These are phyloP conservation scores for Neonectria neomacrospora DNA, from an alignment of 2,329 filamentous ascomycete species.

Conservation along the genomic window DNA sequence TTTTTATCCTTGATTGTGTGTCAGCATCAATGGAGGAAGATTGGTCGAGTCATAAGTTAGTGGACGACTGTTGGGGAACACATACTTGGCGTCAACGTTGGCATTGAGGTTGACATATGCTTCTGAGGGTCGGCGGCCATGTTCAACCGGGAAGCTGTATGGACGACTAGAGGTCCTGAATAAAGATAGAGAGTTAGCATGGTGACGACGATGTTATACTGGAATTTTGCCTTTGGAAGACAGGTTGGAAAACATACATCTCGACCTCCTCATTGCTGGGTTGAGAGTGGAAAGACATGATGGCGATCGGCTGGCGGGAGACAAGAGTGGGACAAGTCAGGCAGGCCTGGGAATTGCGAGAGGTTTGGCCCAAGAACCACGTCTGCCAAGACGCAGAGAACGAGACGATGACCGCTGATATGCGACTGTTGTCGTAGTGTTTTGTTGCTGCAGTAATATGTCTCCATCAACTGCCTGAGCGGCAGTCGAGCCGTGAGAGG, in stretches of 20 bases:
- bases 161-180: constrained; percentile 44
- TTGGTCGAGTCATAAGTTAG: neutral
- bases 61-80: constrained; percentile 1
- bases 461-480: constrained; percentile 11
- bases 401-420: neutral
- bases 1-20: constrained; percentile 52
- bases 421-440: neutral
- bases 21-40: constrained; percentile 25
- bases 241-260: constrained; percentile 34
- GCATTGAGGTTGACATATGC: constrained; percentile 56
- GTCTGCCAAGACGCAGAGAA: constrained; percentile 8
- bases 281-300: constrained; percentile 32
- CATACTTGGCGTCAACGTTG: constrained; percentile 60
- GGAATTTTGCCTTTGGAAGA: neutral
- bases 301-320: constrained; percentile 14
- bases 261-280: constrained; percentile 43
- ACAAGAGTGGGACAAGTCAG: neutral
- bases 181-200: constrained; percentile 34
- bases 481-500: constrained; percentile 21
- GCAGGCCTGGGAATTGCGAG: constrained; percentile 9
- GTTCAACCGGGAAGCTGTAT: constrained; percentile 50
- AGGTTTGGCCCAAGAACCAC: constrained; percentile 8
- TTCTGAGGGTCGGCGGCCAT: constrained; percentile 48
- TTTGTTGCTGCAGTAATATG: constrained; percentile 4
- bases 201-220: neutral